Evolutionary conservation across 169 alveolate genomes (phyloP).

Genomic region (Theileria sp.): DNA sequence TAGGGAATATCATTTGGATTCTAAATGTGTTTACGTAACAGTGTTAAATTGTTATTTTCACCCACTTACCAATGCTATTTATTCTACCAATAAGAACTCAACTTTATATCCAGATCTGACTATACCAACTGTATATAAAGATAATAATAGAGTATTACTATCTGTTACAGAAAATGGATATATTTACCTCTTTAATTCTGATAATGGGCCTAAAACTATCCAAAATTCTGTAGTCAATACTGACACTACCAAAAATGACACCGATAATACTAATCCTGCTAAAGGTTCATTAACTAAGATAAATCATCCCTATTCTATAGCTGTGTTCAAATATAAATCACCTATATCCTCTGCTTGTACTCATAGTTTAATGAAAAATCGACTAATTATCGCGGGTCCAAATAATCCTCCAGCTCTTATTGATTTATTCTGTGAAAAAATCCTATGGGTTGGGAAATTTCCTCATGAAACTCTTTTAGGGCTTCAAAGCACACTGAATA

Average conservation of each 20-base stretch:
- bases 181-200: slow-evolving; percentile 26
- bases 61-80: slow-evolving; percentile 11
- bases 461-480: slow-evolving; percentile 68
- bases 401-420: slow-evolving; percentile 62
- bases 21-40: slow-evolving; percentile 33
- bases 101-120: slow-evolving; percentile 23
- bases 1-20: slow-evolving; percentile 26
- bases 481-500: slow-evolving; percentile 61
- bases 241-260: neutral
- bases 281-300: neutral
- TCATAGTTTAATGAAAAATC: slow-evolving; percentile 61
- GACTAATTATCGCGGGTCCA: slow-evolving; percentile 70
- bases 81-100: slow-evolving; percentile 5
- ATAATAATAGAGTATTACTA: slow-evolving; percentile 12
- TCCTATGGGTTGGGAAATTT: slow-evolving; percentile 69
- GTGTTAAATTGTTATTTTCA: slow-evolving; percentile 17
- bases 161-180: slow-evolving; percentile 38
- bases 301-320: neutral
- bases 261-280: neutral
- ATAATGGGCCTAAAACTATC: neutral
- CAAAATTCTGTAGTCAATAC: neutral
- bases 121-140: neutral
- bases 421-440: slow-evolving; percentile 66
- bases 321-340: slow-evolving; percentile 56
- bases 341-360: slow-evolving; percentile 63